phyloP scores from a whole-genome alignment of 768 basidiomycete genomes.

The Gautieria morchelliformis region DNA sequence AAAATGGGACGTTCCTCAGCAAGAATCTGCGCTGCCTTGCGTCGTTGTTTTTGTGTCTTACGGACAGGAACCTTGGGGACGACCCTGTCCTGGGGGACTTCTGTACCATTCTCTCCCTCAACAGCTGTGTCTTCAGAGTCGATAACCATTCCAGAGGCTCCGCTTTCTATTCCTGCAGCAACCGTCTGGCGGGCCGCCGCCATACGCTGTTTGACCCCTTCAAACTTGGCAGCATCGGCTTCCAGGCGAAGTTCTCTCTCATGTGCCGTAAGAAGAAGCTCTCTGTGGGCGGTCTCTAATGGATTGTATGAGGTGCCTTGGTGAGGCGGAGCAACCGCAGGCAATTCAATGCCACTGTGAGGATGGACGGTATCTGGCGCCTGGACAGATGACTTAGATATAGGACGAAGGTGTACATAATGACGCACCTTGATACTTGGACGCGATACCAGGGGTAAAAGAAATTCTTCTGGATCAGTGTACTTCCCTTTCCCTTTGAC shows the following conservation, averaged over 20 bases:
- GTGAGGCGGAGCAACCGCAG: slow-evolving; percentile 64
- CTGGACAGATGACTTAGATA: slow-evolving; percentile 21
- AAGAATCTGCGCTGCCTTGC: slow-evolving; percentile 52
- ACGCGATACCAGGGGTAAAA: slow-evolving; percentile 22
- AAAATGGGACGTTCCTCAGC: slow-evolving; percentile 44
- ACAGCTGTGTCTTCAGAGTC: slow-evolving; percentile 30
- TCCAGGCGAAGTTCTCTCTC: slow-evolving; percentile 53
- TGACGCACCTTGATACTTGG: slow-evolving; percentile 43
- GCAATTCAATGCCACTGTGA: slow-evolving; percentile 45
- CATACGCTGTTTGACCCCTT: slow-evolving; percentile 46
- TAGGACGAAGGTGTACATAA: not conserved
- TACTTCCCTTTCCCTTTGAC: slow-evolving; percentile 59
- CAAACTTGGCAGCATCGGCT: slow-evolving; percentile 42
- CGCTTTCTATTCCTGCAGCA: slow-evolving; percentile 23
- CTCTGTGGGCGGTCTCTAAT: slow-evolving; percentile 57
- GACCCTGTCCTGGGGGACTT: slow-evolving; percentile 20
- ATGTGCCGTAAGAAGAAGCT: slow-evolving; percentile 59
- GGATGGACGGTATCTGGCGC: slow-evolving; percentile 38
- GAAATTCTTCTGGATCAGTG: slow-evolving; percentile 21
- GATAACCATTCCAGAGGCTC: slow-evolving; percentile 57
- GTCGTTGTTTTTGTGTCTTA: slow-evolving; percentile 59
- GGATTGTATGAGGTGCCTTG: slow-evolving; percentile 89
- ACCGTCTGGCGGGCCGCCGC: slow-evolving; percentile 33
- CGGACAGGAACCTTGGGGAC: slow-evolving; percentile 17
- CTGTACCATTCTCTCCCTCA: slow-evolving; percentile 15